Evolutionary conservation across 2,329 filamentous ascomycete species (phyloP).

Genomic region (Phaeosphaeriaceae sp.): DNA sequence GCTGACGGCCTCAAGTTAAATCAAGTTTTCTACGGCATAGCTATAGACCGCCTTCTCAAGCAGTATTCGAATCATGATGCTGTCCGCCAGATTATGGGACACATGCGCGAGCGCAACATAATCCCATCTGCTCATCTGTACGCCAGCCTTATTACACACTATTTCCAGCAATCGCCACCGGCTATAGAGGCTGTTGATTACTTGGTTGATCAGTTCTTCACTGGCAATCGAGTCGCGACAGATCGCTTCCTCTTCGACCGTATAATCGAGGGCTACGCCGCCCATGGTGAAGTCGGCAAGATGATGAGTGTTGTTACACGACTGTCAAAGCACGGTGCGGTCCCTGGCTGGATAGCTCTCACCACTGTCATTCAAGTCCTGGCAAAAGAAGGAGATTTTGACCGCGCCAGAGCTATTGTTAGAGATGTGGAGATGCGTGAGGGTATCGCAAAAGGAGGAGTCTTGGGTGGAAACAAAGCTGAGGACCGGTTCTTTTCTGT

Average conservation of each 20-base stretch:
- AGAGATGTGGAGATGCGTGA: constrained; percentile 44
- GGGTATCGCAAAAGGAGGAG: constrained; percentile 34
- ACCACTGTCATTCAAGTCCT: constrained; percentile 48
- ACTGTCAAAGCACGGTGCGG: constrained; percentile 49
- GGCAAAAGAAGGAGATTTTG: constrained; percentile 44
- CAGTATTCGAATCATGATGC: constrained; percentile 54
- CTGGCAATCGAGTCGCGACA: constrained; percentile 37
- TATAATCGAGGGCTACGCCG: constrained; percentile 70
- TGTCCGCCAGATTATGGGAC: constrained; percentile 65
- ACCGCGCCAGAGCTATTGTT: constrained; percentile 44
- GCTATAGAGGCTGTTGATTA: constrained; percentile 65
- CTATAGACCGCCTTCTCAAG: constrained; percentile 69
- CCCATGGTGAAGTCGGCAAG: constrained; percentile 56
- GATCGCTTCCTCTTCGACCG: constrained; percentile 73
- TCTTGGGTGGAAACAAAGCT: constrained; percentile 18
- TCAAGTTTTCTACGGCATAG: constrained; percentile 69
- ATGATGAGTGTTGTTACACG: constrained; percentile 52
- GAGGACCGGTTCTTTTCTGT: constrained; percentile 24
- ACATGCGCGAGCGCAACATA: constrained; percentile 64
- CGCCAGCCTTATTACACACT: constrained; percentile 74
- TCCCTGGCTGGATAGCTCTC: constrained; percentile 53
- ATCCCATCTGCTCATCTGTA: constrained; percentile 70
- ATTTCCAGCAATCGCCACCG: constrained; percentile 65
- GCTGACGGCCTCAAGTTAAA: constrained; percentile 64
- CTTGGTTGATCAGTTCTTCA: constrained; percentile 60